These are phyloP conservation scores for Phytophthora multivora DNA, from an alignment of 352 stramenopile genomes.

Conservation along the genomic window DNA sequence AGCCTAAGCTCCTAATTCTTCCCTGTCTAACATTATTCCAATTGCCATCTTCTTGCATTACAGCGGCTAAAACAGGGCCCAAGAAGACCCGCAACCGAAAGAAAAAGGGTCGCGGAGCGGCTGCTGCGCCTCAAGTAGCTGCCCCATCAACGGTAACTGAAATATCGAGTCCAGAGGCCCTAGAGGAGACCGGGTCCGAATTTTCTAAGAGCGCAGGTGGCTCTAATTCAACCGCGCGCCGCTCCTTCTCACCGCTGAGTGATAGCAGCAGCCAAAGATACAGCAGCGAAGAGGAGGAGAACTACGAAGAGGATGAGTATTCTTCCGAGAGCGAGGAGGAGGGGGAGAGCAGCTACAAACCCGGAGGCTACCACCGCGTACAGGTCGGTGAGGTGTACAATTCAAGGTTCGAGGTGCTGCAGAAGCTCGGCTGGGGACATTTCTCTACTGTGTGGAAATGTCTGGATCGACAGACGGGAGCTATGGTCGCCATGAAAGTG, in stretches of 20 bases:
- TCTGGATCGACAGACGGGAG: conserved; percentile 79
- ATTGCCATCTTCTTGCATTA: conserved; percentile 5
- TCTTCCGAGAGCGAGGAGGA: conserved; percentile 91
- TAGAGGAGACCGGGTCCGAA: conserved; percentile 16
- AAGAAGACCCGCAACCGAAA: conserved; percentile 43
- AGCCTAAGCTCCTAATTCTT: background rate
- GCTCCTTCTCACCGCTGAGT: conserved; percentile 41
- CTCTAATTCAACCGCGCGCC: conserved; percentile 32
- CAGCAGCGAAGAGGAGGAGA: conserved; percentile 28
- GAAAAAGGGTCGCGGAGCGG: conserved; percentile 33
- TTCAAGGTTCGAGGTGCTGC: conserved; percentile 94
- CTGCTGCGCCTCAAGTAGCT: conserved; percentile 6
- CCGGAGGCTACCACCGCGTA: conserved; percentile 98
- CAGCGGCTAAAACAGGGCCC: conserved; percentile 19
- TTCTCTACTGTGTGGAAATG: conserved; percentile 99
- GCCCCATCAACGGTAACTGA: conserved; percentile 18
- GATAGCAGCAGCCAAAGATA: conserved; percentile 26
- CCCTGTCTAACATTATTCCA: conserved; percentile 7
- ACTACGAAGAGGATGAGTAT: conserved; percentile 88
- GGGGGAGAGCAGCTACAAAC: conserved; percentile 95
- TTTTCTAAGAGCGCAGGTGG: conserved; percentile 28
- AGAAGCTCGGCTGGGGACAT: conserved; percentile 99
- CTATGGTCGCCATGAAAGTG: conserved; percentile 96
- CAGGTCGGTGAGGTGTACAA: conserved; percentile 92
- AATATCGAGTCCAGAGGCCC: conserved; percentile 23